Percentiles rank a stretch among this genome's conserved stretches.
Conservation (phyloP, 768 basidiomycete genomes). For the Favolaschia claudopus region DNA sequence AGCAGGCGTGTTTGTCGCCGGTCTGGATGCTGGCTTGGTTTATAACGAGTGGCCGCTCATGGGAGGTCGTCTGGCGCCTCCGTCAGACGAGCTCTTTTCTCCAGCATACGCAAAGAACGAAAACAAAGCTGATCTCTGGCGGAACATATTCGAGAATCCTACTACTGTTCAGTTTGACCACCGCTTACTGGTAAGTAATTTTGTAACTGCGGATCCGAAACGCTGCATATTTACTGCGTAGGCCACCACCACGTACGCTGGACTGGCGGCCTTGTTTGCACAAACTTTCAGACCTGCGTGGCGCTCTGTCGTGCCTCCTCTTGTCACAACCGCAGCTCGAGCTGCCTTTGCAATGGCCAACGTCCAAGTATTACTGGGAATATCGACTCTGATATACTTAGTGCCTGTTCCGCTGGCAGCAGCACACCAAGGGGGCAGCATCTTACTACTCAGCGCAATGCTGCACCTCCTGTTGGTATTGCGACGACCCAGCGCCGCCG, state of each 20-base stretch:
- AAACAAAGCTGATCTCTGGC: slow-evolving; percentile 84
- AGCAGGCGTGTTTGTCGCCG: slow-evolving; percentile 96
- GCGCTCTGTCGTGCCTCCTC: slow-evolving; percentile 70
- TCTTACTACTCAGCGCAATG: slow-evolving; percentile 84
- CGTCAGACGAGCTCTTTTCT: slow-evolving; percentile 82
- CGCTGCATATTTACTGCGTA: slow-evolving; percentile 36
- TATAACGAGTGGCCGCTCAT: slow-evolving; percentile 99
- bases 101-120: slow-evolving; percentile 71
- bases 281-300: slow-evolving; percentile 63
- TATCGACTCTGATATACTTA: slow-evolving; percentile 85
- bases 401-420: slow-evolving; percentile 94
- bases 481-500: slow-evolving; percentile 72
- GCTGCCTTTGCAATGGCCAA: slow-evolving; percentile 83
- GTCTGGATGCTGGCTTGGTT: slow-evolving; percentile 93
- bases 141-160: slow-evolving; percentile 97
- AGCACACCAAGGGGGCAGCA: slow-evolving; percentile 94
- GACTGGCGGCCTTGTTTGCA: slow-evolving; percentile 69
- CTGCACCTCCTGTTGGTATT: slow-evolving; percentile 78
- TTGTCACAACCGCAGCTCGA: slow-evolving; percentile 57
- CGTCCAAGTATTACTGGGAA: slow-evolving; percentile 73
- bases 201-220: background rate
- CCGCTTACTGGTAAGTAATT: slow-evolving; percentile 77
- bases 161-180: slow-evolving; percentile 98
- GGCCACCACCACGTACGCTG: slow-evolving; percentile 87
- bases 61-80: slow-evolving; percentile 88